Evolutionary conservation across 1,284 basidiomycete genomes (phyloP).

Genomic region (Coniferiporia sulphurascens): DNA sequence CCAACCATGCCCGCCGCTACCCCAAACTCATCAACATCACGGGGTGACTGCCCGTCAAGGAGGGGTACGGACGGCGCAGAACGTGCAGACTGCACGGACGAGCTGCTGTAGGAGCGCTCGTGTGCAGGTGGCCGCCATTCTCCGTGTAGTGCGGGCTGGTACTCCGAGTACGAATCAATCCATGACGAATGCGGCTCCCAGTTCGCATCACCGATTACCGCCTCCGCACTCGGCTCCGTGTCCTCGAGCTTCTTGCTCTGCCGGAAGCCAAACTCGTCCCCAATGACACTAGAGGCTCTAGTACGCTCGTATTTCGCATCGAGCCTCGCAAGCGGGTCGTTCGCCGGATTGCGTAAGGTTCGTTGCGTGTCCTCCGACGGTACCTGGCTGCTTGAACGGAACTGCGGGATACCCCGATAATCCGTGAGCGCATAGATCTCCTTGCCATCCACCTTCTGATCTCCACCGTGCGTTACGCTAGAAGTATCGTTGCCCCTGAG

Average conservation of each 20-base stretch:
- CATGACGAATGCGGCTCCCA: slow-evolving; percentile 14
- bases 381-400: slow-evolving; percentile 22
- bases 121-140: slow-evolving; percentile 18
- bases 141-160: slow-evolving; percentile 15
- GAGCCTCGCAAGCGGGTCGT: slow-evolving; percentile 30
- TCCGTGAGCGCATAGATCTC: slow-evolving; percentile 18
- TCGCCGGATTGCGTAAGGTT: slow-evolving; percentile 27
- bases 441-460: slow-evolving; percentile 7
- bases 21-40: slow-evolving; percentile 11
- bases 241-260: slow-evolving; percentile 6
- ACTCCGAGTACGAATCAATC: slow-evolving; percentile 16
- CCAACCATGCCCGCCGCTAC: slow-evolving; percentile 39
- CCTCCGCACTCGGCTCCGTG: background rate
- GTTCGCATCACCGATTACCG: slow-evolving; percentile 4
- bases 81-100: background rate
- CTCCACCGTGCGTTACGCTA: slow-evolving; percentile 16
- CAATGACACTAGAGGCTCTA: slow-evolving; percentile 27
- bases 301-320: slow-evolving; percentile 13
- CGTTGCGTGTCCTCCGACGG: slow-evolving; percentile 30
- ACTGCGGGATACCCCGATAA: slow-evolving; percentile 20
- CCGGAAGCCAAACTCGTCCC: slow-evolving; percentile 10
- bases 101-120: slow-evolving; percentile 14
- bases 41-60: slow-evolving; percentile 27
- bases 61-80: slow-evolving; percentile 26
- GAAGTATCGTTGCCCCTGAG: background rate